These are phyloP conservation scores for Chalciporus chontae DNA, from an alignment of 768 basidiomycete species.

Conservation along the genomic window DNA sequence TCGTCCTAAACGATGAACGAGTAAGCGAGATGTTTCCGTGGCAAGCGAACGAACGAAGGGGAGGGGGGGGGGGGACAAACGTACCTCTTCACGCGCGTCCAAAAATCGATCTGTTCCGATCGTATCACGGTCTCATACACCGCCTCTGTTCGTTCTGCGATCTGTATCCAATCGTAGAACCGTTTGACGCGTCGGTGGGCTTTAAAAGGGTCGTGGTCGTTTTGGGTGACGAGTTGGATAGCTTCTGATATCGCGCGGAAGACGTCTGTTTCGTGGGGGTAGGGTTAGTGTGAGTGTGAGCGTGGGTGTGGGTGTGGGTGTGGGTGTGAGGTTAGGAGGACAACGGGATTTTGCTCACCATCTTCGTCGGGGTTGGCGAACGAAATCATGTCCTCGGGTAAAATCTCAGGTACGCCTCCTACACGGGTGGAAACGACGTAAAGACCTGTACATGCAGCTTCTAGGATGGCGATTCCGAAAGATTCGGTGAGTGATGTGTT, in stretches of 20 bases:
- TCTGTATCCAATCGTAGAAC: conserved; percentile 86
- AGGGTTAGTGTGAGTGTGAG: too few species aligned
- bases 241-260: conserved; percentile 81
- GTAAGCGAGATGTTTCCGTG: too few species aligned
- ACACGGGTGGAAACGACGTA: conserved; percentile 94
- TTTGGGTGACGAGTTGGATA: conserved; percentile 61
- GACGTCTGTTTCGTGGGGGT: conserved; percentile 55
- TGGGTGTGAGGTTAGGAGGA: neutral
- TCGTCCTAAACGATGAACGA: conserved; percentile 54
- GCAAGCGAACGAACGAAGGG: too few species aligned
- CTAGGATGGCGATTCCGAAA: conserved; percentile 96
- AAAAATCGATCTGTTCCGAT: conserved; percentile 63
- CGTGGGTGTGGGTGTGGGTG: neutral
- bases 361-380: conserved; percentile 94
- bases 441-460: conserved; percentile 92
- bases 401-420: conserved; percentile 92
- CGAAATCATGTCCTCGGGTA: conserved; percentile 92
- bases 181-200: conserved; percentile 76
- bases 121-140: conserved; percentile 74
- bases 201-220: conserved; percentile 66
- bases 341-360: too few species aligned
- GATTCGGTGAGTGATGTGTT: conserved; percentile 96
- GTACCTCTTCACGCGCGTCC: conserved; percentile 74
- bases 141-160: conserved; percentile 75
- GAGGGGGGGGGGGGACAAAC: too few species aligned